Conservation (phyloP, 75 land plant species). For the Adiantum capillusveneris region DNA sequence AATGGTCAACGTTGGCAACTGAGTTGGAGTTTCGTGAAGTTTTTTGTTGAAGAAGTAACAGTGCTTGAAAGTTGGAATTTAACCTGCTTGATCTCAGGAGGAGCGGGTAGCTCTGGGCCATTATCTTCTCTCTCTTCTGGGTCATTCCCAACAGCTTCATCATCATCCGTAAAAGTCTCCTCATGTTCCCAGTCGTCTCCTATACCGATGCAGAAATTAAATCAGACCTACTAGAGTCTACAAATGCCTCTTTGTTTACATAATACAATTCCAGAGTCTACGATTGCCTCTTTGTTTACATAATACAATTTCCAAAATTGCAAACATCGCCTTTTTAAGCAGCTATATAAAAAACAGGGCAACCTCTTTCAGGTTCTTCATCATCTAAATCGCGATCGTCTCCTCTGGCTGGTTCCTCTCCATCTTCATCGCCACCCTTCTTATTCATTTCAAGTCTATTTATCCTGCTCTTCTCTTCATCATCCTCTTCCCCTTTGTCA, state of each 20-base stretch:
- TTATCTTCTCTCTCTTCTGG: slow-evolving; percentile 89
- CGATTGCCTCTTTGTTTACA: too few species aligned
- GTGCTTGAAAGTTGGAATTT: too few species aligned
- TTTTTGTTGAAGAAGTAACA: too few species aligned
- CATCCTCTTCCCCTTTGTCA: slow-evolving; percentile 82
- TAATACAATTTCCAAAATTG: too few species aligned
- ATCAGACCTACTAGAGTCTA: too few species aligned
- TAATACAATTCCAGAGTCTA: too few species aligned
- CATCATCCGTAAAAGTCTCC: slow-evolving; percentile 98
- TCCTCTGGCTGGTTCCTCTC: slow-evolving; percentile 57
- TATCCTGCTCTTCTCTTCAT: slow-evolving; percentile 73
- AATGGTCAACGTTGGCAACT: too few species aligned
- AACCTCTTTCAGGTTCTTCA: slow-evolving; percentile 95
- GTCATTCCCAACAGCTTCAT: slow-evolving; percentile 93
- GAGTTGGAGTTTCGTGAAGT: too few species aligned
- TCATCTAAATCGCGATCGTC: slow-evolving; percentile 67
- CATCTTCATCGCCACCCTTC: slow-evolving; percentile 64
- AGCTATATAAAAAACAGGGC: too few species aligned
- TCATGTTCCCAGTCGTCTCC: slow-evolving; percentile 99
- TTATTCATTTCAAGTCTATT: slow-evolving; percentile 65
- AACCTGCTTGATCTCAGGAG: slow-evolving; percentile 96
- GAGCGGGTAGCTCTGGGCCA: slow-evolving; percentile 93
- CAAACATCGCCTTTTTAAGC: too few species aligned
- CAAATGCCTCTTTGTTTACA: too few species aligned
- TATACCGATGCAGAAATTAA: slow-evolving; percentile 7